Conservation (phyloP, 1,139 yeast species). For the Yamadazyma atmosphaerica region DNA sequence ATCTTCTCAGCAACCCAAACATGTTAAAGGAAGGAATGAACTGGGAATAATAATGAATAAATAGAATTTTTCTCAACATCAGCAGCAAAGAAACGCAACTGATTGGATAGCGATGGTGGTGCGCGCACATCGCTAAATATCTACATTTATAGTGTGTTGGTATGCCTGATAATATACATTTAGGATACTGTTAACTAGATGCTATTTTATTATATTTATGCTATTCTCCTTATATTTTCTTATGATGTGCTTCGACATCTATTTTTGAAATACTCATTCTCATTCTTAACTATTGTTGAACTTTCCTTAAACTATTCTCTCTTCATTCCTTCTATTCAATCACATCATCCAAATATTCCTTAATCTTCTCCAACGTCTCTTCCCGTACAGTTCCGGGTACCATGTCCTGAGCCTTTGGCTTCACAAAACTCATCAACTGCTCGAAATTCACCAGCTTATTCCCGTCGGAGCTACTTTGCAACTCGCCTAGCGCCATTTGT, state of each 20-base stretch:
- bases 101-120: conserved; percentile 18
- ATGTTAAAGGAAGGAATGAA: conserved; percentile 7
- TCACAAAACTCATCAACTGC: conserved; percentile 51
- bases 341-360: conserved; percentile 59
- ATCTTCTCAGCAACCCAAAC: conserved; percentile 11
- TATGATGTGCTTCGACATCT: too few relatives aligned
- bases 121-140: too few relatives aligned
- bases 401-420: conserved; percentile 65
- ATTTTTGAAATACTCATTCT: too few relatives aligned
- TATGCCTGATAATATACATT: too few relatives aligned
- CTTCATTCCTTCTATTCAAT: conserved; percentile 23
- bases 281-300: neutral
- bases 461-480: conserved; percentile 31
- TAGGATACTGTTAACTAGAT: too few relatives aligned
- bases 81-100: conserved; percentile 17
- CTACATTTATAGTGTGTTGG: too few relatives aligned
- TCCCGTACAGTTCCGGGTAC: conserved; percentile 67
- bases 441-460: conserved; percentile 51
- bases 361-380: conserved; percentile 59
- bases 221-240: too few relatives aligned
- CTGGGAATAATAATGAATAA: conserved; percentile 9
- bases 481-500: conserved; percentile 49
- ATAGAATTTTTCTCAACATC: conserved; percentile 12
- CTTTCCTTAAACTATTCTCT: neutral
- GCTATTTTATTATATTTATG: too few relatives aligned